A percentile compares a stretch with the other conserved stretches of the same genome.
These are phyloP conservation scores for Lagenidium sp. DNA, from an alignment of 352 stramenopile species.

Conservation along the genomic window DNA sequence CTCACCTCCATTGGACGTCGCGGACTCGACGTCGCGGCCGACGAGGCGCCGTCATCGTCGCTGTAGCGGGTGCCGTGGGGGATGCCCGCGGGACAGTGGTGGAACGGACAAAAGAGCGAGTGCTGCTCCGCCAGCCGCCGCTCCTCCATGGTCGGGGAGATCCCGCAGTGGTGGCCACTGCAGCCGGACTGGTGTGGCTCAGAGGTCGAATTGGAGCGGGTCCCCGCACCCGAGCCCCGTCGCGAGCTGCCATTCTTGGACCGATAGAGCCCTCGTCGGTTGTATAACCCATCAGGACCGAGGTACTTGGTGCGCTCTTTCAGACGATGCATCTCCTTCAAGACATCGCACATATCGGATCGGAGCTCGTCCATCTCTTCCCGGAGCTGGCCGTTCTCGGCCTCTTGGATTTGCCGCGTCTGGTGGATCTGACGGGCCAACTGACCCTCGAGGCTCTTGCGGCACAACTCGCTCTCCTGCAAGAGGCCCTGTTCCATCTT, in stretches of 20 bases:
- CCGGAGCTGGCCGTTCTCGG: conserved; percentile 37
- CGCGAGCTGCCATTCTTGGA: not conserved
- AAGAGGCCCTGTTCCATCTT: conserved; percentile 37
- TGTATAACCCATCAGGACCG: conserved; percentile 18
- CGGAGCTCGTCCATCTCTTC: conserved; percentile 59
- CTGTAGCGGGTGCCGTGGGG: conserved; percentile 2
- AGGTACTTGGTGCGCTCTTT: conserved; percentile 70
- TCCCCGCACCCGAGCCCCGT: not conserved
- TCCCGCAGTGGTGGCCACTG: conserved; percentile 2
- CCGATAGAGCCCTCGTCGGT: no score
- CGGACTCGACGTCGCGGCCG: not conserved
- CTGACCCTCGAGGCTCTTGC: conserved; percentile 39
- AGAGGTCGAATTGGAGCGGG: not conserved
- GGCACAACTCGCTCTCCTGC: conserved; percentile 36
- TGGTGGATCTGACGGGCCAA: conserved; percentile 36
- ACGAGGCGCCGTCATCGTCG: not conserved
- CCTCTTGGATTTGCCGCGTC: conserved; percentile 36
- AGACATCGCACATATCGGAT: conserved; percentile 49
- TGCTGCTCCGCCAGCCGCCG: conserved; percentile 2
- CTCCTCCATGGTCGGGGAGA: not conserved
- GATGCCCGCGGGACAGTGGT: conserved; percentile 13
- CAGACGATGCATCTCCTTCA: conserved; percentile 57
- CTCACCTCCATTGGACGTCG: not conserved
- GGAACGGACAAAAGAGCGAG: conserved; percentile 9
- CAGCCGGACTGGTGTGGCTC: conserved; percentile 3